Evolutionary conservation across 2,329 filamentous ascomycete genomes (phyloP).

Genomic region (Falciphora oryzae): DNA sequence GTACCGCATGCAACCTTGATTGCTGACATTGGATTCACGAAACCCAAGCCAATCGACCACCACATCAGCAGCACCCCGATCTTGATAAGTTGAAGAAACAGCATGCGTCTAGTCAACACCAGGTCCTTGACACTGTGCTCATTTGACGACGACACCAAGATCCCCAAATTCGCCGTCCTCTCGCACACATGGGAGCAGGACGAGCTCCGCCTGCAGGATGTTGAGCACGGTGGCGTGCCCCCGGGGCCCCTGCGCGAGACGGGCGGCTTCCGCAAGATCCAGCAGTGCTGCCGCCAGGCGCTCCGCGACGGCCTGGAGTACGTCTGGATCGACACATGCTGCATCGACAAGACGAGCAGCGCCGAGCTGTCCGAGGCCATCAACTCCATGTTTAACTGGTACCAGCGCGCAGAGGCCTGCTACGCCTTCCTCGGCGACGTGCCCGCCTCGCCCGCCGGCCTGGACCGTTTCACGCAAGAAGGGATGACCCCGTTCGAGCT

Average conservation of each 20-base stretch:
- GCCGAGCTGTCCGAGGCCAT: constrained; percentile 29
- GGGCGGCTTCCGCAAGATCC: constrained; percentile 23
- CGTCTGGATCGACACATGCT: constrained; percentile 33
- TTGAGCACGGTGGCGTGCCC: constrained; percentile 6
- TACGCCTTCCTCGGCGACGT: constrained; percentile 28
- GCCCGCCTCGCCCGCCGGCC: background rate
- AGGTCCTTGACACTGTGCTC: constrained; percentile 11
- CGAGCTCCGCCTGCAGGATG: constrained; percentile 24
- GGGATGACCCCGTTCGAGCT: background rate
- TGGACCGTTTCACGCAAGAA: too few relatives aligned
- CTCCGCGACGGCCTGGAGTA: constrained; percentile 22
- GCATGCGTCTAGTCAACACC: constrained; percentile 16
- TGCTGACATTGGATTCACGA: too few relatives aligned
- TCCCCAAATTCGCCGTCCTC: constrained; percentile 25
- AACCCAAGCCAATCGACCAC: too few relatives aligned
- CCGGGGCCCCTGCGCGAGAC: background rate
- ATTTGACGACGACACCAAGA: constrained; percentile 11
- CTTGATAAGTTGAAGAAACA: background rate
- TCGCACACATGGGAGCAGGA: constrained; percentile 26
- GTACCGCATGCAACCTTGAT: too few relatives aligned
- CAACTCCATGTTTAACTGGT: constrained; percentile 24
- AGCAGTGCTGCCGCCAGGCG: constrained; percentile 18
- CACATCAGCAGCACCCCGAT: too few relatives aligned
- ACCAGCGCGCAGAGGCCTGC: constrained; percentile 26
- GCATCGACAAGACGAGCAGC: constrained; percentile 30